phyloP scores from a whole-genome alignment of 2,329 filamentous ascomycete genomes.

The Hymenoscyphus repandus region DNA sequence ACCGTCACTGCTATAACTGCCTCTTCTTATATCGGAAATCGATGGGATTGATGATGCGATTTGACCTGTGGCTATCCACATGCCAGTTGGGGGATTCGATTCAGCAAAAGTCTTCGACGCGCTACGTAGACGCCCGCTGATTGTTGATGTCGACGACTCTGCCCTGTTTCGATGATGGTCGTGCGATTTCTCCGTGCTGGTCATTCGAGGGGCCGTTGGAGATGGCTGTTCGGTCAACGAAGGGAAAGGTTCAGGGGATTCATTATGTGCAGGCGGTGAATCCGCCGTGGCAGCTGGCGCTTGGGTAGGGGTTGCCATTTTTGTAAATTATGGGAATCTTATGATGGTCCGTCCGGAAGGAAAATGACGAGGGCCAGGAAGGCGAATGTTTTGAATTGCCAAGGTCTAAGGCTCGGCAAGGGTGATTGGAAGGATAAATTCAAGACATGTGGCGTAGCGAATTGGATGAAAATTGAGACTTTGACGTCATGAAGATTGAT shows the following conservation, averaged over 20 bases:
- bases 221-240: constrained; percentile 10
- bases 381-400: no score
- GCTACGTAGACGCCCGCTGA: constrained; percentile 25
- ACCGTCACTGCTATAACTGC: constrained; percentile 27
- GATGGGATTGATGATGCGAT: constrained; percentile 34
- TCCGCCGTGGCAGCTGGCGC: background rate
- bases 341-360: no score
- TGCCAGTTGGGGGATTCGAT: constrained; percentile 42
- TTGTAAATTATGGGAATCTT: background rate
- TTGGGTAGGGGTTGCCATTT: constrained; percentile 4
- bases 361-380: no score
- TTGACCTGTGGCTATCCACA: constrained; percentile 43
- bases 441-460: no score
- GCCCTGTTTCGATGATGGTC: constrained; percentile 14
- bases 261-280: constrained; percentile 9
- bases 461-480: no score
- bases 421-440: no score
- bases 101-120: constrained; percentile 37
- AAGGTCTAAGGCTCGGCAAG: no score
- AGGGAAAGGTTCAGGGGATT: constrained; percentile 17
- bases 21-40: constrained; percentile 28
- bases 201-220: constrained; percentile 12
- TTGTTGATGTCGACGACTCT: constrained; percentile 18
- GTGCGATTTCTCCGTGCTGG: constrained; percentile 6
- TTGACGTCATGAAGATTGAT: no score